Evolutionary conservation across 371 early-diverging fungal species (phyloP), one percentile per base, ranked within the genome.

Genomic region (Rhizopus microsporus): DNA sequence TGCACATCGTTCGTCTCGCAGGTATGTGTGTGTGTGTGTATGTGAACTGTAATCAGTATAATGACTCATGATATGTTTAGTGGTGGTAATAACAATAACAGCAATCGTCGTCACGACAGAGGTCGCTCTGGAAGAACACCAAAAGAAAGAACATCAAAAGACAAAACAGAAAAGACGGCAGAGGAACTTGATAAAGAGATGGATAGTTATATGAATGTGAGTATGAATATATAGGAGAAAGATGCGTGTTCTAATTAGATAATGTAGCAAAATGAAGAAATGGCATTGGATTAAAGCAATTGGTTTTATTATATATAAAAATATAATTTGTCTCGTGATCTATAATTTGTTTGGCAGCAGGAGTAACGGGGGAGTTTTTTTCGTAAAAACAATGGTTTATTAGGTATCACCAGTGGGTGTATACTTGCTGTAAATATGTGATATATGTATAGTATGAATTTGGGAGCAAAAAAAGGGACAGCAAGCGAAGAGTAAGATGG

Each of bases 171-270:
- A 43, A 43, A 43, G 44, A 65, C 61, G 16, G 72, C 59, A 31
- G 63, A 60, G 29, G 72, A 75, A 39, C 56, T 75, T 39, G 75
- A 75, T 56, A 61, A 66, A 43, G 72, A 75, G 53, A 72, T 75
- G 75, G 75, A 75, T n/a, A 65, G 56, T n/a, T 75, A 75, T 39
- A 75, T 75, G 75, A 43, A 43, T 13, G 44, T 43, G 16, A 43
- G 72, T 39, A 75, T 72, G 75, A 13, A 43, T 13, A 16, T 4
- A 43, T n/a, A 43, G 37, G 7, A 15, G 16, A 15, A n/a, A 43
- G 7, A 43, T 43, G 16, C n/a, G 7, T 17, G 44, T 12, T 43
- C 7, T 16, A n/a, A 3, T 12, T 2, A 3, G 10, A 15, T 43
- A n/a, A n/a, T 43, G 3, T 43, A 43, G 44, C 44, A 43, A n/a